Evolutionary conservation across 768 basidiomycete genomes (phyloP).

Genomic region (Lentinula edodes): DNA sequence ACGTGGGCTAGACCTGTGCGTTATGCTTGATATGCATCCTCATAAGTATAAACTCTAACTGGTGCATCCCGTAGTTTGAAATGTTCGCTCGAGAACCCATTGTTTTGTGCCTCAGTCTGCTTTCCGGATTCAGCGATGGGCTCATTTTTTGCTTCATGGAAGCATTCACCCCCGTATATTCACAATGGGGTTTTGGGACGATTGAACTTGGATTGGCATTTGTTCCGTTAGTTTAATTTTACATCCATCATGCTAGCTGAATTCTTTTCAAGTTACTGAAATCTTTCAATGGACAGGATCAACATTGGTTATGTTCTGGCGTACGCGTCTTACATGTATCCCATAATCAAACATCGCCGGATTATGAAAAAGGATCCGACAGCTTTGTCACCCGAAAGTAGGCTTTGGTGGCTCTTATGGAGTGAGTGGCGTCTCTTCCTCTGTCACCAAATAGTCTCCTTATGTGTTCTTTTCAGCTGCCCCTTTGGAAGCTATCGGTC

Average conservation of each 20-base stretch:
- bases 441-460: not conserved
- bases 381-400: not conserved
- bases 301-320: constrained; percentile 6
- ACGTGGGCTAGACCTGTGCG: constrained; percentile 8
- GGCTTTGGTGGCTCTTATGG: constrained; percentile 2
- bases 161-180: constrained; percentile 6
- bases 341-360: constrained; percentile 3
- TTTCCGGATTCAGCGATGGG: constrained; percentile 8
- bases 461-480: constrained; percentile 17
- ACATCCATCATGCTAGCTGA: too few relatives aligned
- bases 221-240: constrained; percentile 3
- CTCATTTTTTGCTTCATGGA: constrained; percentile 10
- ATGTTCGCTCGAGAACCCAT: constrained; percentile 10
- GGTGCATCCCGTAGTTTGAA: not conserved
- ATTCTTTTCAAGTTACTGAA: too few relatives aligned
- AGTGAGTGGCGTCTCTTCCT: not conserved
- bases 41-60: not conserved
- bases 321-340: constrained; percentile 1
- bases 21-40: not conserved
- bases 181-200: constrained; percentile 8
- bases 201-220: constrained; percentile 7
- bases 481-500: constrained; percentile 32
- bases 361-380: not conserved
- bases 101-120: constrained; percentile 8
- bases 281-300: not conserved